These are phyloP conservation scores for Serendipita sp. DNA, from an alignment of 1,284 basidiomycete species.

Conservation along the genomic window DNA sequence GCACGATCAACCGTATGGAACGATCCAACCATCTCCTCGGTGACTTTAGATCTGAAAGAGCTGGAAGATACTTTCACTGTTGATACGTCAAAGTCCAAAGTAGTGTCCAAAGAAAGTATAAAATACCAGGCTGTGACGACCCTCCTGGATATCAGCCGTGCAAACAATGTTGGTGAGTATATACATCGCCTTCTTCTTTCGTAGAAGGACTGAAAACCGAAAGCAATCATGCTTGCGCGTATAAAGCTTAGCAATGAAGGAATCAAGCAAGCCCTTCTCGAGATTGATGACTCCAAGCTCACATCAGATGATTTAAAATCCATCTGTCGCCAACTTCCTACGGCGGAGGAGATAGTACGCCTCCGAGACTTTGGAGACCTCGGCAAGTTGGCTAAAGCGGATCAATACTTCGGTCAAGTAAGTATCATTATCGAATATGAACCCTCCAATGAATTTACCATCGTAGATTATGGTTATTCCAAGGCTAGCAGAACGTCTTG, in stretches of 20 bases:
- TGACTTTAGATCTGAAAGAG: conserved; percentile 46
- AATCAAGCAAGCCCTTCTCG: conserved; percentile 54
- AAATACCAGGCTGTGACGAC: conserved; percentile 53
- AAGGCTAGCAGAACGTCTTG: conserved; percentile 54
- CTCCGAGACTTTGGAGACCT: conserved; percentile 56
- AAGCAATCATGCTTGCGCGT: conserved; percentile 68
- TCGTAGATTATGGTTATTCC: conserved; percentile 65
- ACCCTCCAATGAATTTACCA: background rate
- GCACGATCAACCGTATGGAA: conserved; percentile 56
- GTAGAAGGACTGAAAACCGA: background rate
- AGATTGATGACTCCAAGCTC: conserved; percentile 51
- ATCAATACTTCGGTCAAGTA: conserved; percentile 72
- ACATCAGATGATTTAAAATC: conserved; percentile 59
- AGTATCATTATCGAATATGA: conserved; percentile 10
- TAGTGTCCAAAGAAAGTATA: conserved; percentile 26
- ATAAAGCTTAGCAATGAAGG: conserved; percentile 51
- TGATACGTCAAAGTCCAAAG: conserved; percentile 30
- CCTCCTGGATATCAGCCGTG: conserved; percentile 65
- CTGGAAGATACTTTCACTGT: conserved; percentile 62
- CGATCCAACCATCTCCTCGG: conserved; percentile 27
- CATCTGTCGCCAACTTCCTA: conserved; percentile 61
- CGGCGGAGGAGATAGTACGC: conserved; percentile 58
- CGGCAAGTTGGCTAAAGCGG: conserved; percentile 62
- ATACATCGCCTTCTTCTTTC: background rate
- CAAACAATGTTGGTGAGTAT: conserved; percentile 63